These are phyloP conservation scores for Amanita fuliginea DNA, from an alignment of 768 basidiomycete genomes.

Conservation along the genomic window DNA sequence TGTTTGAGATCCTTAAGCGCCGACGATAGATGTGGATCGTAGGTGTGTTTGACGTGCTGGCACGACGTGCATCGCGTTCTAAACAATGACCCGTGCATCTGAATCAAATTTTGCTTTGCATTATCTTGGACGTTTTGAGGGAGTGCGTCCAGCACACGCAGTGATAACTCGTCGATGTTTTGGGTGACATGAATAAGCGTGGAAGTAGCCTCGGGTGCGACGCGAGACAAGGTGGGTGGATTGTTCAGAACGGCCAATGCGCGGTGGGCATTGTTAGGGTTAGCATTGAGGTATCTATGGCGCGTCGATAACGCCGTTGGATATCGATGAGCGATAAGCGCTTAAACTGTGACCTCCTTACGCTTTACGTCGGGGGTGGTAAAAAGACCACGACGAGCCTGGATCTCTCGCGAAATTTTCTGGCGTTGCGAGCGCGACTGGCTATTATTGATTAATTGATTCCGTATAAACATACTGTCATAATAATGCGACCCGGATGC, in stretches of 20 bases:
- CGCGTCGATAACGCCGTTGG: constrained; percentile 8
- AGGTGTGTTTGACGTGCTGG: constrained; percentile 29
- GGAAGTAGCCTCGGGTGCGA: constrained; percentile 34
- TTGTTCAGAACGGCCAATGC: constrained; percentile 37
- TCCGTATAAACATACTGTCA: constrained; percentile 28
- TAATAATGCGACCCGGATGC: constrained; percentile 19
- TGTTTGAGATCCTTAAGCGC: constrained; percentile 29
- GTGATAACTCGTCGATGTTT: constrained; percentile 46
- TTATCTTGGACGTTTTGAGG: constrained; percentile 12
- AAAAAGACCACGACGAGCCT: constrained; percentile 51
- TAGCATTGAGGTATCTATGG: constrained; percentile 31
- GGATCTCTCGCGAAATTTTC: constrained; percentile 38
- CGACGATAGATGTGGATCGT: constrained; percentile 33
- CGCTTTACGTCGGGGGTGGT: constrained; percentile 49
- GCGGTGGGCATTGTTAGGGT: constrained; percentile 46
- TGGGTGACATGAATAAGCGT: constrained; percentile 38
- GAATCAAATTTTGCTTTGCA: constrained; percentile 22
- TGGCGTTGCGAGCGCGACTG: constrained; percentile 41
- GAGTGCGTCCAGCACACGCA: constrained; percentile 24
- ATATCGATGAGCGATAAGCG: neutral
- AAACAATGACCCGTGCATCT: constrained; percentile 56
- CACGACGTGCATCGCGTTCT: constrained; percentile 37
- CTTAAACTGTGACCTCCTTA: constrained; percentile 13
- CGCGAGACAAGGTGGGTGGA: constrained; percentile 21
- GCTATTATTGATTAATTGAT: constrained; percentile 16